phyloP scores from a whole-genome alignment of 305 asterid genomes.

The Rubia balearica region DNA sequence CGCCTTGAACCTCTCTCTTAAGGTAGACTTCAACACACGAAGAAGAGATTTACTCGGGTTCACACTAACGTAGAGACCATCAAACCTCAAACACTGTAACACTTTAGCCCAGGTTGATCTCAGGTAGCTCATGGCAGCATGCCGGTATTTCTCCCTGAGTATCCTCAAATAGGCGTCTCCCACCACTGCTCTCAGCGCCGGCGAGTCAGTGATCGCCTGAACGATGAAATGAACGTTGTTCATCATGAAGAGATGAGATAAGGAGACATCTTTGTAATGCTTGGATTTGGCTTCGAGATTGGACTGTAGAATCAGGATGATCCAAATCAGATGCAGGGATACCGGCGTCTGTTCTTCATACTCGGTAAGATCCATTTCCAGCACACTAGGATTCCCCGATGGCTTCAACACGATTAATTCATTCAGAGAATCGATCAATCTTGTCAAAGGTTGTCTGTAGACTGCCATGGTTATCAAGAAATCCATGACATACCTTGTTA shows the following conservation, averaged over 20 bases:
- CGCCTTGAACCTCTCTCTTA: conserved; percentile 17
- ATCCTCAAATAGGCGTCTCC: conserved; percentile 25
- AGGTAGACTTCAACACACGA: background rate
- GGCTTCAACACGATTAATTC: background rate
- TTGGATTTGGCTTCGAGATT: conserved; percentile 32
- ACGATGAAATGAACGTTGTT: conserved; percentile 32
- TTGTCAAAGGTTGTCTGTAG: conserved; percentile 23
- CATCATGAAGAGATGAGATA: conserved; percentile 34
- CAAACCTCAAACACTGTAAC: conserved; percentile 25
- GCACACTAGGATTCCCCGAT: background rate
- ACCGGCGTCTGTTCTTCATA: conserved; percentile 27
- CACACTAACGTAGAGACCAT: background rate
- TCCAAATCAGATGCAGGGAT: conserved; percentile 57
- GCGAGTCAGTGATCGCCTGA: conserved; percentile 5
- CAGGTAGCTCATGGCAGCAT: conserved; percentile 28
- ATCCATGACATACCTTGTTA: conserved; percentile 69
- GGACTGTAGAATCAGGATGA: conserved; percentile 26
- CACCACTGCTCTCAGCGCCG: conserved; percentile 24
- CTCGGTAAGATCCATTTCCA: background rate
- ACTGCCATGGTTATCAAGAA: conserved; percentile 45
- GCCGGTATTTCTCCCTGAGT: conserved; percentile 19
- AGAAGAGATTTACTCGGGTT: background rate
- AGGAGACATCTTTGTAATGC: conserved; percentile 26
- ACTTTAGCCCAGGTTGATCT: conserved; percentile 39
- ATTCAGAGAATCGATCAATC: background rate